Evolutionary conservation across 805 yeast species (phyloP).

Genomic region (Peterozyma toletana): DNA sequence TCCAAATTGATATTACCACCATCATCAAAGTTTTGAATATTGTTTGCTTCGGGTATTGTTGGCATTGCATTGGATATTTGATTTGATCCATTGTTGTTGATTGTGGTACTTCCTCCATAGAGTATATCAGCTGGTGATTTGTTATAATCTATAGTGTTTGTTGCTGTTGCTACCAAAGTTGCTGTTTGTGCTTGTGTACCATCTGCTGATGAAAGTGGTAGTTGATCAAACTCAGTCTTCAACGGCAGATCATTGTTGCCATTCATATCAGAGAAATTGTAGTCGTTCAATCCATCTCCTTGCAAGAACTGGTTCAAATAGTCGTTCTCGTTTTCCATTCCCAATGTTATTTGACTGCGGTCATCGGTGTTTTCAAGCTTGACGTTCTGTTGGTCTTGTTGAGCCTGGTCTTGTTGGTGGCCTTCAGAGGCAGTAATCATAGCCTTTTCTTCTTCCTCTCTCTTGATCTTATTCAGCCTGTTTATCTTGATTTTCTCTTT

Average conservation of each 20-base stretch:
- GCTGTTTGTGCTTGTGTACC: not conserved
- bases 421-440: not conserved
- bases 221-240: not conserved
- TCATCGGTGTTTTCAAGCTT: not conserved
- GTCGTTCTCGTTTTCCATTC: constrained; percentile 6
- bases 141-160: constrained; percentile 84
- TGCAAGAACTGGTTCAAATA: constrained; percentile 8
- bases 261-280: constrained; percentile 2
- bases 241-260: not conserved
- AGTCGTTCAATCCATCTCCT: constrained; percentile 1
- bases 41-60: not conserved
- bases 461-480: not conserved
- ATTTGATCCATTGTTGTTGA: constrained; percentile 54
- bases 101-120: constrained; percentile 87
- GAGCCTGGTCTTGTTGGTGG: not conserved
- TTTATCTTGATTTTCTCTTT: not conserved
- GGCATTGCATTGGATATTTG: constrained; percentile 7
- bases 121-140: constrained; percentile 94
- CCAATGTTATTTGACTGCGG: not conserved
- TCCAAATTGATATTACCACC: constrained; percentile 4
- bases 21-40: constrained; percentile 3
- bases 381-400: not conserved
- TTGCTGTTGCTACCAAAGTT: constrained; percentile 20
- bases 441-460: not conserved
- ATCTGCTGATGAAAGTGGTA: not conserved